Evolutionary conservation across 2,329 filamentous ascomycete species (phyloP).

Genomic region (Zymoseptoria brevis): DNA sequence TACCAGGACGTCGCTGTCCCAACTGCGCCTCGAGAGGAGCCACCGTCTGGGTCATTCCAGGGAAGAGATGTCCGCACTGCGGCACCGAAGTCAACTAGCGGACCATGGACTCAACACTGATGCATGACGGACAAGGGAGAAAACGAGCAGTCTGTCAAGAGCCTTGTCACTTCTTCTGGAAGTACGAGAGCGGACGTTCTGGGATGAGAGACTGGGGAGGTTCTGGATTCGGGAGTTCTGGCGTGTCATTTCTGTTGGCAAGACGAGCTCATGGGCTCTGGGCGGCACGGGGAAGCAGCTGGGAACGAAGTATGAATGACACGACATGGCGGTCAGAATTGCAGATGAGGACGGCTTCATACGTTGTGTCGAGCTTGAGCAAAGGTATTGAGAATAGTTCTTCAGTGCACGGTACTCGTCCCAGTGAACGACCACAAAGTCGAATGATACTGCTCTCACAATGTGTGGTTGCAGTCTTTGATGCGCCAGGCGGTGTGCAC

Average conservation of each 20-base stretch:
- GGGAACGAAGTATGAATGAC: background rate
- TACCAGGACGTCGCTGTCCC: constrained; percentile 28
- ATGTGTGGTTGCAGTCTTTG: background rate
- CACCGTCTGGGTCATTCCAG: constrained; percentile 30
- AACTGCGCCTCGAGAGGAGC: constrained; percentile 24
- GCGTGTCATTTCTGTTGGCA: background rate
- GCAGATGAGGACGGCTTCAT: background rate
- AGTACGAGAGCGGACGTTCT: background rate
- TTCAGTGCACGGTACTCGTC: background rate
- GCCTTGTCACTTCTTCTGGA: background rate
- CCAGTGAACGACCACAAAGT: background rate
- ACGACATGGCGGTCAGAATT: background rate
- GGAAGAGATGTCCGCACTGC: constrained; percentile 30
- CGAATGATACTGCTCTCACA: background rate
- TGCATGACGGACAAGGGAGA: background rate
- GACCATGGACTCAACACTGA: background rate
- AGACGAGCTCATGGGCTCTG: background rate
- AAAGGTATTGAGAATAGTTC: background rate
- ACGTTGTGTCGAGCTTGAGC: background rate
- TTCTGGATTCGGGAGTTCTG: background rate
- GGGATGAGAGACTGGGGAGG: background rate
- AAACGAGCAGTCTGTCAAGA: background rate
- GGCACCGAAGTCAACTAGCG: constrained; percentile 26
- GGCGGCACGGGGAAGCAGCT: background rate
- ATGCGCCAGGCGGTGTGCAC: background rate